Conservation (phyloP, 306 rosid genomes). For the Cicer chorassanicum region DNA sequence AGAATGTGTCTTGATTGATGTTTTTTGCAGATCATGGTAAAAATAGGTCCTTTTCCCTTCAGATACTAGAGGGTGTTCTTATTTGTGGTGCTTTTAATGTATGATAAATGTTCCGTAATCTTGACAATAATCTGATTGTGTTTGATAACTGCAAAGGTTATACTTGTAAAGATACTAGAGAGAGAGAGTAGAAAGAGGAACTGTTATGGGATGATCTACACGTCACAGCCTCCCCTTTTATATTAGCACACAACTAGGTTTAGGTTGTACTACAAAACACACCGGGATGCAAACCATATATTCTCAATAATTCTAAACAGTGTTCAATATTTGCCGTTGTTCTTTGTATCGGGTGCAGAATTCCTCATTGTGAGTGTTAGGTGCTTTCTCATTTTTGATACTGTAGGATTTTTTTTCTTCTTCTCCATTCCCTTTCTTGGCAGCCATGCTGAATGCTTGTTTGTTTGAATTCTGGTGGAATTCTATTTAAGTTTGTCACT, state of each 20-base stretch:
- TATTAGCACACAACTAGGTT: background rate
- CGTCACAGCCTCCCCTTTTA: background rate
- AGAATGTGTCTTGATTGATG: conserved; percentile 26
- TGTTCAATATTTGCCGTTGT: conserved; percentile 28
- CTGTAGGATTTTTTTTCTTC: background rate
- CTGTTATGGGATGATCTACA: background rate
- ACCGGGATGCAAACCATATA: background rate
- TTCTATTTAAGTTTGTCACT: conserved; percentile 40
- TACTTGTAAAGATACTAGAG: conserved; percentile 21
- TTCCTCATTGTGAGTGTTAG: background rate
- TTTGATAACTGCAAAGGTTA: conserved; percentile 18
- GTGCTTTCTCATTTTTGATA: conserved; percentile 26
- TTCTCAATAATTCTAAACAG: conserved; percentile 11
- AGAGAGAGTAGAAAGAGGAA: conserved; percentile 14
- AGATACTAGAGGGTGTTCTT: conserved; percentile 4
- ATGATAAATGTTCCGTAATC: conserved; percentile 10
- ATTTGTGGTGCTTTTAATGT: conserved; percentile 36
- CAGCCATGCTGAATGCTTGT: conserved; percentile 34
- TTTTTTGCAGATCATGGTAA: conserved; percentile 18
- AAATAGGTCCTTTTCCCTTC: background rate
- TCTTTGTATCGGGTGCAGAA: conserved; percentile 1
- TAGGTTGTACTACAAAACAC: conserved; percentile 12
- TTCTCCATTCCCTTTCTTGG: conserved; percentile 35
- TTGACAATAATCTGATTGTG: background rate
- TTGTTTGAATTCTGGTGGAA: conserved; percentile 22